Percentiles rank a stretch among this genome's conserved stretches.
These are phyloP conservation scores for Penicillium chermesinum DNA, from an alignment of 495 filamentous ascomycete species.

Conservation along the genomic window DNA sequence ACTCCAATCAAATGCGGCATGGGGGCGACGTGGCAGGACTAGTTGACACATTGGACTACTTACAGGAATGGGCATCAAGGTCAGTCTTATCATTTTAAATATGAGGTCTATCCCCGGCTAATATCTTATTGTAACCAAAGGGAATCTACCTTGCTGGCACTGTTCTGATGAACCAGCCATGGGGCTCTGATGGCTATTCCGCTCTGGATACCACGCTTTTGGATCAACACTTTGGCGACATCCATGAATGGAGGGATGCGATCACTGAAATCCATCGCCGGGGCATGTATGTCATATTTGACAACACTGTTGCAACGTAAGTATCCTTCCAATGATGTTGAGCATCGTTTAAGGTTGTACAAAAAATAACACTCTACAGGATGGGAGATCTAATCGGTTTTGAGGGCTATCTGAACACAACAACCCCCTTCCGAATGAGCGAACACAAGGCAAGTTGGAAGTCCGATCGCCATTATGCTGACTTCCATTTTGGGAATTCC, in stretches of 20 bases:
- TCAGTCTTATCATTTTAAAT: constrained; percentile 20
- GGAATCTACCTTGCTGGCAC: constrained; percentile 66
- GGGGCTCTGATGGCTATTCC: constrained; percentile 63
- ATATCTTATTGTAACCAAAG: constrained; percentile 31
- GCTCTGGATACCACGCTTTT: constrained; percentile 66
- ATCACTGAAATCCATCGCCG: constrained; percentile 61
- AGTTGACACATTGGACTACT: constrained; percentile 63
- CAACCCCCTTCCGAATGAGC: constrained; percentile 53
- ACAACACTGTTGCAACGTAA: constrained; percentile 68
- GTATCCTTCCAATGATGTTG: constrained; percentile 10
- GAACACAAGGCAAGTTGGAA: constrained; percentile 62
- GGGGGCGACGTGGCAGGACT: constrained; percentile 66
- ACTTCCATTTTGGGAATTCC: constrained; percentile 57
- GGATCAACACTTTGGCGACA: constrained; percentile 63
- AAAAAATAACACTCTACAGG: constrained; percentile 17
- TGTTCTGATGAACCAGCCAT: constrained; percentile 66
- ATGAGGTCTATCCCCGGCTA: too few relatives aligned
- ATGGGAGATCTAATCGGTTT: constrained; percentile 68
- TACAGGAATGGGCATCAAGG: constrained; percentile 75
- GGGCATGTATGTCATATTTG: constrained; percentile 67
- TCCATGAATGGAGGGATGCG: constrained; percentile 57
- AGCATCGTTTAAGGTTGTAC: background rate
- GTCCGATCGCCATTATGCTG: constrained; percentile 50
- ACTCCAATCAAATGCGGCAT: constrained; percentile 67
- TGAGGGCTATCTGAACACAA: constrained; percentile 58